Evolutionary conservation across 2,329 filamentous ascomycete genomes (phyloP), one percentile per base, ranked within the genome.

Genomic region (Colletotrichum melonis): DNA sequence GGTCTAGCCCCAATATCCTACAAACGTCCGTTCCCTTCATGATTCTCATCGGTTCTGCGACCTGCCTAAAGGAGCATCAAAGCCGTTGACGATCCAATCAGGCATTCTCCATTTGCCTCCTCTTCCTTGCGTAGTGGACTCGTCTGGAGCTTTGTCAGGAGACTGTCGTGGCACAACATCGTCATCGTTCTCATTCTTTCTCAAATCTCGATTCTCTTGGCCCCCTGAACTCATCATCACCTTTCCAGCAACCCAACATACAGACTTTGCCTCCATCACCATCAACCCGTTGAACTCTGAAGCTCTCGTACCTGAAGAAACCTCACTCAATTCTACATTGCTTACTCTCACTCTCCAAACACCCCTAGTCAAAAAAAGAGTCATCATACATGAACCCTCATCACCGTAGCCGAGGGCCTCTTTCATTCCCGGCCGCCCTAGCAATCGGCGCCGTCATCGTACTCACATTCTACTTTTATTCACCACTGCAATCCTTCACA

Each of bases 301-400:
- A 49, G 19, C 7, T 19, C 0, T 11, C 19, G 42, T 49, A 4
- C 3, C 19, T 49, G 19, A 49, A 49, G 19, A 22, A 5, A 22
- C 14, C 14, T 42, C 38, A 42, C 38, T 42, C 38, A 22, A 49
- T 0, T 49, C 42, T 49, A 7, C 42, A 22, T 49, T 22, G 19
- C 42, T 5, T 49, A 7, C 9, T 1, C 3, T 1, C 19, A 1
- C 19, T 49, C 8, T n/a, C 0, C 42, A n/a, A 22, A 0, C 42
- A 49, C 8, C 42, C 42, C 19, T 11, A 22, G 42, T 1, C 7
- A 11, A 22, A 5, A 5, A 65, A 54, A 5, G 42, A 49, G 42
- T 19, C 24, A 46, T n/a, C 67, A 49, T 49, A 56, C 59, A 69
- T 69, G 67, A 57, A 24, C 35, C 16, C 14, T 54, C 67, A 63